phyloP scores from a whole-genome alignment of 1,139 yeast species.

The Sugiyamaella neomexicana region DNA sequence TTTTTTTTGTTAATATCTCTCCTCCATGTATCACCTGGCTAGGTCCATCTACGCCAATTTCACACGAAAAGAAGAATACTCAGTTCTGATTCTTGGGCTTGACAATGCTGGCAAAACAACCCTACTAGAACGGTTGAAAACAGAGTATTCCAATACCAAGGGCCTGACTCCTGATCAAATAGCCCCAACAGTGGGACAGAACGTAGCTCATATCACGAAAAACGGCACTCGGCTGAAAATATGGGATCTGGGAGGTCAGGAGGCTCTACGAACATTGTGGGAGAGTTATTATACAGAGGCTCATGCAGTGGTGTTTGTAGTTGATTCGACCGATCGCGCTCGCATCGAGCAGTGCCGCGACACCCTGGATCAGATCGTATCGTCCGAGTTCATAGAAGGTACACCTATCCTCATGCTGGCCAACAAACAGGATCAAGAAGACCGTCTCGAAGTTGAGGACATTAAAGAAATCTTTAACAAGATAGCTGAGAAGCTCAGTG shows the following conservation, averaged over 20 bases:
- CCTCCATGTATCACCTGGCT: slow-evolving; percentile 62
- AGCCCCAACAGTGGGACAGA: slow-evolving; percentile 76
- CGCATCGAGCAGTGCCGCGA: slow-evolving; percentile 81
- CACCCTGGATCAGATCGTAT: slow-evolving; percentile 51
- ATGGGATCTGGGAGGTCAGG: slow-evolving; percentile 98
- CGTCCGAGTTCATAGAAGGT: slow-evolving; percentile 62
- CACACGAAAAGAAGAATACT: slow-evolving; percentile 64
- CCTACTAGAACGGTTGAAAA: slow-evolving; percentile 62
- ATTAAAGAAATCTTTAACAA: slow-evolving; percentile 78
- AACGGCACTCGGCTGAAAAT: slow-evolving; percentile 65
- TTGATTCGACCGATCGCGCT: slow-evolving; percentile 84
- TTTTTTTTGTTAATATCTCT: no score
- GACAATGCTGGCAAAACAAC: slow-evolving; percentile 98
- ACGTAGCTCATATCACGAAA: slow-evolving; percentile 56
- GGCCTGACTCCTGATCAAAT: slow-evolving; percentile 52
- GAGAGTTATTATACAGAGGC: slow-evolving; percentile 78
- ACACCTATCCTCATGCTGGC: slow-evolving; percentile 93
- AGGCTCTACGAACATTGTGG: slow-evolving; percentile 80
- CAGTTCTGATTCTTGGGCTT: slow-evolving; percentile 79
- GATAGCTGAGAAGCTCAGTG: slow-evolving; percentile 78
- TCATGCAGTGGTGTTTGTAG: slow-evolving; percentile 88
- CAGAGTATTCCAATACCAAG: slow-evolving; percentile 46
- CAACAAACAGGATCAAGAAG: slow-evolving; percentile 89
- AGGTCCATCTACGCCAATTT: slow-evolving; percentile 58
- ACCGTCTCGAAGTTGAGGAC: slow-evolving; percentile 74